Base-by-base conservation (phyloP, 176 grass and related monocot species). In the Secale cereale region DNA sequence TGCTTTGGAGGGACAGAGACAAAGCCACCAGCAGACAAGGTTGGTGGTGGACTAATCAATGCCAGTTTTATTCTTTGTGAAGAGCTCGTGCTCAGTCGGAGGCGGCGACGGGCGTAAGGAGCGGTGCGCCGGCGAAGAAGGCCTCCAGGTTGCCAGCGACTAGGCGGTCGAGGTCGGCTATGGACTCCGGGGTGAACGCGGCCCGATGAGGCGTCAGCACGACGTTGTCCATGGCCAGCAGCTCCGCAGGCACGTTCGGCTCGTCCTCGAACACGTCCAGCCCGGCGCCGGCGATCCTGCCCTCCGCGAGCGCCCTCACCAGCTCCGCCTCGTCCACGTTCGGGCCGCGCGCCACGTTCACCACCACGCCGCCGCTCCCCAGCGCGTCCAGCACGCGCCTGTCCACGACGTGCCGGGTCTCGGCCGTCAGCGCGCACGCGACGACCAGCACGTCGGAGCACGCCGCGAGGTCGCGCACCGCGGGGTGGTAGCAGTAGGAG, bases 261-360 rank as follows among this genome's bases (percentile, higher is more conserved):
- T 92, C 84, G 19, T 85, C 29, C 15, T 90, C 84, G 43, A 84
- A 87, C 48, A 92, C 91, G 15, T 92, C 84, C 63, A 87, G 84
- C 3, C 84, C 87, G 7, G 70, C 91, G 32, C 76, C 87, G 1
- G 46, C 67, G 28, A 93, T 59, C 81, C 79, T 78, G 1, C 91
- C 87, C 26, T 82, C 40, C 37, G 27, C 23, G 36, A 92, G 70
- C 46, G 54, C 83, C 11, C 27, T 29, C 7, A 85, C 87, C 37
- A 93, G 61, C 50, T 87, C 91, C 16, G 28, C 28, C 85, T 93
- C 85, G 26, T 90, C 87, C 3, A 93, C 45, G 70, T 45, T 62
- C 7, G 81, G 74, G 3, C 87, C 87, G 19, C 87, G 81, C 14
- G 76, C 91, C 25, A 92, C 54, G 69, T 92, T 90, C 16, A 93